Conservation (phyloP, 2,329 filamentous ascomycete species). For the Pseudocercospora crystallina region DNA sequence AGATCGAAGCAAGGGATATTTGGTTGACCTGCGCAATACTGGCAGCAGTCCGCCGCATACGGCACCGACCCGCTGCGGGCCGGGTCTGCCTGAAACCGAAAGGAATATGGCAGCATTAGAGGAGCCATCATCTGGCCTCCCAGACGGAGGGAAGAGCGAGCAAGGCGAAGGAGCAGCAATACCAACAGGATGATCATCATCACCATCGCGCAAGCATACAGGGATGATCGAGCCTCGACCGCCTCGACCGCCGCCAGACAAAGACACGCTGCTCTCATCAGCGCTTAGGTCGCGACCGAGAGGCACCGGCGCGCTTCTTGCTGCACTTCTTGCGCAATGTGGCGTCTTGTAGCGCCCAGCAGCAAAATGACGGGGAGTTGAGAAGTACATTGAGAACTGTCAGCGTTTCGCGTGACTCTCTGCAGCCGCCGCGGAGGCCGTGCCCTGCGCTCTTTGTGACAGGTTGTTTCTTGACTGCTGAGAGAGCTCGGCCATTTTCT, state of each 20-base stretch:
- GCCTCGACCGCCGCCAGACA: constrained; percentile 13
- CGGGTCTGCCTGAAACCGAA: constrained; percentile 19
- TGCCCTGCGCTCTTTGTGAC: constrained; percentile 30
- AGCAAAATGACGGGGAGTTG: constrained; percentile 7
- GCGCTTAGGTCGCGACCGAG: constrained; percentile 13
- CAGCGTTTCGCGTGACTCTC: constrained; percentile 33
- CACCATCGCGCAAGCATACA: constrained; percentile 10
- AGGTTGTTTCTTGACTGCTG: constrained; percentile 25
- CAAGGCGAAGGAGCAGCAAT: too few relatives aligned
- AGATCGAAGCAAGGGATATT: constrained; percentile 30
- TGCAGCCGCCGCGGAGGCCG: constrained; percentile 25
- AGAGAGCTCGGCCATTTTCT: too few relatives aligned
- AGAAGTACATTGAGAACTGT: constrained; percentile 26
- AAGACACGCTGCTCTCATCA: constrained; percentile 9
- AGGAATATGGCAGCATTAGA: not conserved
- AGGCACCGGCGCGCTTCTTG: constrained; percentile 19
- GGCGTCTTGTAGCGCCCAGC: constrained; percentile 21
- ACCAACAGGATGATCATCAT: not conserved
- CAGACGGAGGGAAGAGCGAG: constrained; percentile 20
- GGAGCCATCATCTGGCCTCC: not conserved
- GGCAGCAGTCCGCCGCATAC: constrained; percentile 18
- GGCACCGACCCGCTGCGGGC: constrained; percentile 8
- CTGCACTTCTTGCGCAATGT: constrained; percentile 32
- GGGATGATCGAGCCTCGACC: constrained; percentile 8
- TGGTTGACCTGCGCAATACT: constrained; percentile 20